Evolutionary conservation across 1,139 yeast genomes (phyloP).

Genomic region (Trichomonascaceae sp.): DNA sequence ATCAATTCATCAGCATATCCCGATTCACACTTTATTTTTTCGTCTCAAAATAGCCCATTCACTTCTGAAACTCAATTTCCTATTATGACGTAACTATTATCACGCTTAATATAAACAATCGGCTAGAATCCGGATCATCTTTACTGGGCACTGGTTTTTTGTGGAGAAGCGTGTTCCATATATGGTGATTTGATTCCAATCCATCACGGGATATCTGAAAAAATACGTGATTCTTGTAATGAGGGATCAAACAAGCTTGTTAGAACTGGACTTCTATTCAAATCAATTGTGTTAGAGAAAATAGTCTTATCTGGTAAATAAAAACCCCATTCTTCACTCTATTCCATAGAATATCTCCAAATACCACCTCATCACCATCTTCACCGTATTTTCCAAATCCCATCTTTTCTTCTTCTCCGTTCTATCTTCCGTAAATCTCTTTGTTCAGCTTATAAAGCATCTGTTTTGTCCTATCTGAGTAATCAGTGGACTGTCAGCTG

Average conservation of each 20-base stretch:
- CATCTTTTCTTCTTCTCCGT: slow-evolving; percentile 44
- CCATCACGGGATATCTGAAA: not conserved
- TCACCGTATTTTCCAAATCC: not conserved
- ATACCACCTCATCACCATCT: not conserved
- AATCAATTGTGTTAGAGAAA: too few relatives aligned
- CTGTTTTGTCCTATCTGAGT: not conserved
- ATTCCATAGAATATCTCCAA: too few relatives aligned
- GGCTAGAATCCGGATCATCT: not conserved
- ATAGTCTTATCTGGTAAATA: too few relatives aligned
- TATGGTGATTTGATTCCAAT: not conserved
- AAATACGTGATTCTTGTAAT: not conserved
- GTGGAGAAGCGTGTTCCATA: not conserved
- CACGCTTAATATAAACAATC: not conserved
- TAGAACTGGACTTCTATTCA: too few relatives aligned
- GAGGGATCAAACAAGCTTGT: too few relatives aligned
- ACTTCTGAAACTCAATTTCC: not conserved
- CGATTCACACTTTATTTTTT: not conserved
- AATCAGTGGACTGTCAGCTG: not conserved
- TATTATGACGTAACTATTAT: not conserved
- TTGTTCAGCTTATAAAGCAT: not conserved
- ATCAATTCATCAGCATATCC: not conserved
- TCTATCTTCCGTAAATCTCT: not conserved
- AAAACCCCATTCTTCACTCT: too few relatives aligned
- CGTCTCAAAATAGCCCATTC: not conserved
- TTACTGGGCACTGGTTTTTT: not conserved